Percentiles rank a stretch among this genome's conserved stretches.
These are phyloP conservation scores for Perkinsus olseni DNA, from an alignment of 169 alveolate species.

Conservation along the genomic window DNA sequence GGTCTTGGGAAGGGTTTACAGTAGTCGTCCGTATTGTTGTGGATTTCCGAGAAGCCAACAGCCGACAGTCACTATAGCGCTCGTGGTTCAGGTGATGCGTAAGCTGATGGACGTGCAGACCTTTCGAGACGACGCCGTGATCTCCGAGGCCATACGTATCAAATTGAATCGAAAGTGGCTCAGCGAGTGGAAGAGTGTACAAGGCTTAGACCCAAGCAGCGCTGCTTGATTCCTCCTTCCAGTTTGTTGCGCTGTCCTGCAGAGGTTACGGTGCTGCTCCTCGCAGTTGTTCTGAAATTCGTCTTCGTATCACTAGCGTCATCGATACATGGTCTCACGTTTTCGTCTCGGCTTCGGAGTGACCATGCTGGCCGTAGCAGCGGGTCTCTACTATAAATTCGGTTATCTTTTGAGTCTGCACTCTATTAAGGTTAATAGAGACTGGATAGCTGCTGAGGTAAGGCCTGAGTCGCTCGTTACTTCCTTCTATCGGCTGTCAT, in stretches of 20 bases:
- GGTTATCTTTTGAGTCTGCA: not conserved
- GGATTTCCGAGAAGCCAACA: too few relatives aligned
- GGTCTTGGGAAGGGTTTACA: too few relatives aligned
- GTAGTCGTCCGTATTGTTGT: too few relatives aligned
- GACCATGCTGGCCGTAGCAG: not conserved
- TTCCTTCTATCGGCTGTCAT: not conserved
- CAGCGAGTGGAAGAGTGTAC: not conserved
- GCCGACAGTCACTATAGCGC: too few relatives aligned
- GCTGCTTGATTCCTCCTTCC: not conserved
- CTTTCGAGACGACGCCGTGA: not conserved
- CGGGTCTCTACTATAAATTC: not conserved
- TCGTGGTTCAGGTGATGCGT: not conserved
- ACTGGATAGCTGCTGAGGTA: not conserved
- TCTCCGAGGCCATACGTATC: not conserved
- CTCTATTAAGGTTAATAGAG: not conserved
- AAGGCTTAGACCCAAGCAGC: not conserved
- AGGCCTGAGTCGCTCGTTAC: not conserved
- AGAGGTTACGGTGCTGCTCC: not conserved
- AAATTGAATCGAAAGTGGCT: not conserved
- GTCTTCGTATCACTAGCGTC: not conserved
- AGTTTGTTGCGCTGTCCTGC: not conserved
- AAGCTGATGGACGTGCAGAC: not conserved
- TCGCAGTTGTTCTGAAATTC: not conserved
- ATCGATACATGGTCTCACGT: not conserved
- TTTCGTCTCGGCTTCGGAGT: not conserved